A percentile compares a stretch with the other conserved stretches of the same genome.
phyloP scores from a whole-genome alignment of 371 early-diverging fungal species.

The Mortierella sp. region DNA sequence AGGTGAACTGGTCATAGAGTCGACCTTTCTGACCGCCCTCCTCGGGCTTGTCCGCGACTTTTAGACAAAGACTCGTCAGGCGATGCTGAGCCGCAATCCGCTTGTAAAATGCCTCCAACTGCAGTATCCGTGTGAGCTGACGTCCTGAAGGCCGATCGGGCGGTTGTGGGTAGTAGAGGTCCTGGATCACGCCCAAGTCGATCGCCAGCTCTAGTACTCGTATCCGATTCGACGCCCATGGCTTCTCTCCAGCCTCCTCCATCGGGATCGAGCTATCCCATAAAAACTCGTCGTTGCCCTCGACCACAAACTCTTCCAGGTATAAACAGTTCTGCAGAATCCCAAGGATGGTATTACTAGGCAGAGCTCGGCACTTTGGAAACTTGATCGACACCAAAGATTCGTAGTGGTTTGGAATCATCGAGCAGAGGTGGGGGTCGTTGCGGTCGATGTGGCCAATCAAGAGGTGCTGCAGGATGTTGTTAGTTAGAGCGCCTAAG shows the following conservation, averaged over 20 bases:
- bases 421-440: neutral
- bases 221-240: neutral
- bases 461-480: neutral
- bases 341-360: neutral
- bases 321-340: neutral
- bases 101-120: neutral
- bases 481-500: neutral
- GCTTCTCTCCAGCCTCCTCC: neutral
- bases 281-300: neutral
- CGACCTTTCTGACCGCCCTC: too few species aligned
- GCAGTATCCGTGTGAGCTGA: neutral
- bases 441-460: neutral
- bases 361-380: neutral
- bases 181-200: neutral
- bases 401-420: neutral
- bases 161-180: neutral
- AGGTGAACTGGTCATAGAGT: too few species aligned
- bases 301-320: neutral
- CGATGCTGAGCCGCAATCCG: neutral
- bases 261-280: neutral
- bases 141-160: neutral
- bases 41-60: neutral
- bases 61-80: neutral
- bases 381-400: neutral
- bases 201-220: neutral